Percentiles rank a stretch among this genome's conserved stretches.
These are phyloP conservation scores for Rhizopogon vinicolor DNA, from an alignment of 768 basidiomycete species.

Conservation along the genomic window DNA sequence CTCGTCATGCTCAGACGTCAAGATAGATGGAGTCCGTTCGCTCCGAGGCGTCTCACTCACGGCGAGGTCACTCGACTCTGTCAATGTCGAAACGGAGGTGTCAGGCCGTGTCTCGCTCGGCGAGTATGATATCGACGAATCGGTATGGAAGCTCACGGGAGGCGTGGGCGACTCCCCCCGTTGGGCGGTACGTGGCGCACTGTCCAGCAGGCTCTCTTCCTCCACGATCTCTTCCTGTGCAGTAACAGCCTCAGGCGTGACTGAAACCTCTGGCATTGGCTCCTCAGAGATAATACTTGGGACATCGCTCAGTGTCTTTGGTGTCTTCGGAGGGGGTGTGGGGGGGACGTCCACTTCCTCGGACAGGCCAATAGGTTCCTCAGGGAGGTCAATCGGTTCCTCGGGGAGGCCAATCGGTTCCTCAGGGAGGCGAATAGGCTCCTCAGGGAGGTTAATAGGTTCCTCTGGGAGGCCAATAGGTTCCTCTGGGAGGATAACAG, in stretches of 20 bases:
- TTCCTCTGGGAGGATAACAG: not conserved
- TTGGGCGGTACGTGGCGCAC: not conserved
- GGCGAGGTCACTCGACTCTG: conserved; percentile 34
- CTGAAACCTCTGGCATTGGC: conserved; percentile 12
- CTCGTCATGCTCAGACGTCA: not conserved
- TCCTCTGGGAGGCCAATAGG: not conserved
- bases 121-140: not conserved
- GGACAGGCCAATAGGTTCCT: not conserved
- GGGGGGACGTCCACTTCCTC: conserved; percentile 4
- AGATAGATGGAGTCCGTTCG: conserved; percentile 8
- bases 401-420: not conserved
- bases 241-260: conserved; percentile 14
- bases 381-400: not conserved
- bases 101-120: conserved; percentile 4
- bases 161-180: not conserved
- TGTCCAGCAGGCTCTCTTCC: conserved; percentile 1
- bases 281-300: conserved; percentile 23
- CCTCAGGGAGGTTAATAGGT: not conserved
- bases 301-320: conserved; percentile 23
- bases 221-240: not conserved
- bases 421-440: not conserved
- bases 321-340: conserved; percentile 24
- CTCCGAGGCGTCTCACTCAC: conserved; percentile 23
- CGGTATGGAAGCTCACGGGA: not conserved
- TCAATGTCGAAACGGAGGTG: conserved; percentile 31